Evolutionary conservation across 352 stramenopile genomes (phyloP).

Genomic region (Phytophthora niederhauseri): DNA sequence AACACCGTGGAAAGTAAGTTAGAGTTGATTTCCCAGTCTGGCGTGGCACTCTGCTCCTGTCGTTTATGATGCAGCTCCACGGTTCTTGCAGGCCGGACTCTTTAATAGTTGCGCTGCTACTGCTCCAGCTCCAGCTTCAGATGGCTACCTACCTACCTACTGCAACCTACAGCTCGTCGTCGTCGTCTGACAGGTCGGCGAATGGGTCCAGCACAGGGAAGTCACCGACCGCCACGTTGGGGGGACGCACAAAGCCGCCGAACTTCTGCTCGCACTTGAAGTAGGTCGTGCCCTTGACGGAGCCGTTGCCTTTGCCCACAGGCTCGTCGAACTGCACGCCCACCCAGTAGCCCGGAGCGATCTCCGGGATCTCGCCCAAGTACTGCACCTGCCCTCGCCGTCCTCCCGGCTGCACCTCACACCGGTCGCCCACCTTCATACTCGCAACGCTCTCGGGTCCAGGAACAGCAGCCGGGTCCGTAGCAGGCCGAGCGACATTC

Average conservation of each 20-base stretch:
- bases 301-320: conserved; percentile 93
- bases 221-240: conserved; percentile 94
- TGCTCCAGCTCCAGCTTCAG: neutral
- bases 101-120: neutral
- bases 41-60: conserved; percentile 25
- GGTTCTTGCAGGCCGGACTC: neutral
- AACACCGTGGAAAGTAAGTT: conserved; percentile 57
- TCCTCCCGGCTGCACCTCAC: conserved; percentile 96
- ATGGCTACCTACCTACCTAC: neutral
- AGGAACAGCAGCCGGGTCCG: conserved; percentile 48
- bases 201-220: conserved; percentile 91
- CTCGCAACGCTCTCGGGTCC: conserved; percentile 73
- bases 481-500: conserved; percentile 42
- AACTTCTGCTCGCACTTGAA: conserved; percentile 94
- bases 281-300: conserved; percentile 91
- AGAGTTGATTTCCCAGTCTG: conserved; percentile 42
- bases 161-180: conserved; percentile 72
- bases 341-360: conserved; percentile 93
- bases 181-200: conserved; percentile 68
- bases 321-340: conserved; percentile 98
- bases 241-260: conserved; percentile 94
- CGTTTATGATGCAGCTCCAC: conserved; percentile 9
- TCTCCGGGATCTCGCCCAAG: conserved; percentile 92
- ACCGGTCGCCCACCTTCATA: conserved; percentile 95
- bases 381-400: conserved; percentile 93